These are phyloP conservation scores for Diaporthe citri DNA, from an alignment of 2,329 filamentous ascomycete species.

Conservation along the genomic window DNA sequence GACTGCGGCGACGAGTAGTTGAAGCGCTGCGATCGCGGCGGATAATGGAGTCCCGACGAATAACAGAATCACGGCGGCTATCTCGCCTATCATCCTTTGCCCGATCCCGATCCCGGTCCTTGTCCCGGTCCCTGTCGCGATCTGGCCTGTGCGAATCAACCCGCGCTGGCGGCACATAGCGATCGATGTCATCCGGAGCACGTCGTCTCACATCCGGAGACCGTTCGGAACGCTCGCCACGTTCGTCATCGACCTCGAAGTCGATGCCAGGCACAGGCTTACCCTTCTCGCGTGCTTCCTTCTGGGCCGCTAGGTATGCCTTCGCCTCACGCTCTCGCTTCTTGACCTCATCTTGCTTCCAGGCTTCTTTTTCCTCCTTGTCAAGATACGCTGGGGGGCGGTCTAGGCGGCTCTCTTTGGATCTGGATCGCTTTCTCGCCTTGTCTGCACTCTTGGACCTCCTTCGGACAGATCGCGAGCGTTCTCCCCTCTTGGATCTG, in stretches of 20 bases:
- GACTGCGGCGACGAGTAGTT: slow-evolving; percentile 29
- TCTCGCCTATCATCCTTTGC: slow-evolving; percentile 23
- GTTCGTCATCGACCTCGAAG: slow-evolving; percentile 61
- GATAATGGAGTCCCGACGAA: slow-evolving; percentile 36
- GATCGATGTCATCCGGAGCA: slow-evolving; percentile 58
- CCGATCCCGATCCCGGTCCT: slow-evolving; percentile 42
- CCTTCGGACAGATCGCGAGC: slow-evolving; percentile 35
- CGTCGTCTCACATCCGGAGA: slow-evolving; percentile 57
- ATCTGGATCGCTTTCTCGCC: slow-evolving; percentile 59
- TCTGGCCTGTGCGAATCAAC: slow-evolving; percentile 42
- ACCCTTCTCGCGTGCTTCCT: slow-evolving; percentile 71
- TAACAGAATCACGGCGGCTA: slow-evolving; percentile 20
- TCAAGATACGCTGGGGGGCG: slow-evolving; percentile 53
- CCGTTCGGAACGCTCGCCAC: slow-evolving; percentile 41
- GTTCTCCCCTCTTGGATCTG: slow-evolving; percentile 38
- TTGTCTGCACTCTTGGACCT: slow-evolving; percentile 49
- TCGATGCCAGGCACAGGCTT: slow-evolving; percentile 70
- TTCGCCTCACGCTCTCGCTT: slow-evolving; percentile 75
- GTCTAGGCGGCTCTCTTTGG: slow-evolving; percentile 44
- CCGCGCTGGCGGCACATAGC: slow-evolving; percentile 56
- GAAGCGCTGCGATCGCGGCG: slow-evolving; percentile 34
- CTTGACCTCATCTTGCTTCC: slow-evolving; percentile 72
- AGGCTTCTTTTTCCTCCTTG: slow-evolving; percentile 65
- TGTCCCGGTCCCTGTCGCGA: slow-evolving; percentile 42
- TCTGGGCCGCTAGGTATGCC: slow-evolving; percentile 72